These are phyloP conservation scores for Panus rudis DNA, from an alignment of 768 basidiomycete species.

Conservation along the genomic window DNA sequence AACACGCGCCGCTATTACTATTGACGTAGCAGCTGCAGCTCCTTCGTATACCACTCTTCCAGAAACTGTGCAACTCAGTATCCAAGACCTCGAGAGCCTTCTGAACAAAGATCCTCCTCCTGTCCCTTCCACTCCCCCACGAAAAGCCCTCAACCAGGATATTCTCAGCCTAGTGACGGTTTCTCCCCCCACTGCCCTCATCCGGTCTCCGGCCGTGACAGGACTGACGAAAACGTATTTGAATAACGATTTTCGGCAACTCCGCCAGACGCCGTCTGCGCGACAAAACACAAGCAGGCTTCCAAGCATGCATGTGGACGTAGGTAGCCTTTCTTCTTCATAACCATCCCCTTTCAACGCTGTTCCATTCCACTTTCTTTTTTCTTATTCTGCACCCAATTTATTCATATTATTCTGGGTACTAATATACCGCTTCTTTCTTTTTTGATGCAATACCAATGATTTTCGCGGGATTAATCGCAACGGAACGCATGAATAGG, in stretches of 20 bases:
- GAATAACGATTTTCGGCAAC: constrained; percentile 76
- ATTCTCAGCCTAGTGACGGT: constrained; percentile 57
- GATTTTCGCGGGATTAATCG: no score
- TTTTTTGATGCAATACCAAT: no score
- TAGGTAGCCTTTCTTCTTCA: constrained; percentile 29
- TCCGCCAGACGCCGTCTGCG: constrained; percentile 59
- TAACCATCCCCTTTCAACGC: constrained; percentile 1
- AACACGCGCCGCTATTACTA: background rate
- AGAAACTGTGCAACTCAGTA: constrained; percentile 31
- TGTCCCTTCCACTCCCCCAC: constrained; percentile 49
- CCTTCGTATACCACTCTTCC: constrained; percentile 27
- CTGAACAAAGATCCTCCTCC: constrained; percentile 32
- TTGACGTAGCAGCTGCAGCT: background rate
- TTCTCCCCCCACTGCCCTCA: constrained; percentile 62
- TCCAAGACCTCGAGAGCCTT: constrained; percentile 37
- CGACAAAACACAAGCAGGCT: constrained; percentile 81
- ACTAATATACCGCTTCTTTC: no score
- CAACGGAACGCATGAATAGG: no score
- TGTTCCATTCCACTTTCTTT: no score
- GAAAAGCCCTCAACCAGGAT: constrained; percentile 42
- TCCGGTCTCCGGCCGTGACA: constrained; percentile 66
- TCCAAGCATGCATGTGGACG: constrained; percentile 79
- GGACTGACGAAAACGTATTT: constrained; percentile 78
- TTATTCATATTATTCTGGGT: no score
- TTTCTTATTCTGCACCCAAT: constrained; percentile 1